A percentile compares a stretch with the other conserved stretches of the same genome.
Conservation (phyloP, 106 monocot species). For the Narthecium ossifragum region DNA sequence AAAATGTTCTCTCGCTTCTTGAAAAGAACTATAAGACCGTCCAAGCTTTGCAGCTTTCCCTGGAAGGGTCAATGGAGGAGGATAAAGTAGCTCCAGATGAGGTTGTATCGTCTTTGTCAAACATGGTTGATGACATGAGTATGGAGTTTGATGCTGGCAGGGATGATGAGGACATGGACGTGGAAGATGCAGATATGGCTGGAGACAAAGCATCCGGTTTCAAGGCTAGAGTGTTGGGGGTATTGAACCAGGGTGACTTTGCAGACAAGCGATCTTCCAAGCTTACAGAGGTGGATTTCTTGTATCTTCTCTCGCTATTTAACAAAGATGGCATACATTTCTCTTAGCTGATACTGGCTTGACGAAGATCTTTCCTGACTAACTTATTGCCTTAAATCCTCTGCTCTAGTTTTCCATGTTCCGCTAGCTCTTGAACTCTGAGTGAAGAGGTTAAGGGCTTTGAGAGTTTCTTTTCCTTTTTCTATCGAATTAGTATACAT, state of each 20-base stretch:
- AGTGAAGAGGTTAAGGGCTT: too few species aligned
- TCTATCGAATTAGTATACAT: too few species aligned
- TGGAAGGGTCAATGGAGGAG: slow-evolving; percentile 27
- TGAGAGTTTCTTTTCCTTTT: too few species aligned
- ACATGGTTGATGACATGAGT: slow-evolving; percentile 55
- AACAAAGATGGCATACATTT: slow-evolving; percentile 86
- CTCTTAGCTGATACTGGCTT: too few species aligned
- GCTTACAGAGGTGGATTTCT: slow-evolving; percentile 82
- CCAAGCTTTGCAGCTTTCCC: slow-evolving; percentile 41
- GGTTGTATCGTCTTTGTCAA: slow-evolving; percentile 47
- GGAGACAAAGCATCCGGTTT: slow-evolving; percentile 30
- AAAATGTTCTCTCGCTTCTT: slow-evolving; percentile 58
- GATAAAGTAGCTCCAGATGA: slow-evolving; percentile 36
- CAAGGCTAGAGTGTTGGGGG: slow-evolving; percentile 66
- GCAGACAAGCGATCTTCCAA: slow-evolving; percentile 83
- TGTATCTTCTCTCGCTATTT: slow-evolving; percentile 88
- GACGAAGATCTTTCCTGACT: too few species aligned
- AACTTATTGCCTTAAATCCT: too few species aligned
- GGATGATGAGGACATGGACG: slow-evolving; percentile 60
- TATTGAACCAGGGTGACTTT: slow-evolving; percentile 79
- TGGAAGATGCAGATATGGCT: slow-evolving; percentile 34
- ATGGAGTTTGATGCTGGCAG: slow-evolving; percentile 27
- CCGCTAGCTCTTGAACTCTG: too few species aligned
- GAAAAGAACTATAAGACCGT: slow-evolving; percentile 92
- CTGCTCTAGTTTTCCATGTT: too few species aligned